Base-by-base conservation (phyloP, 148 eudicot species). In the Beta vulgaris region DNA sequence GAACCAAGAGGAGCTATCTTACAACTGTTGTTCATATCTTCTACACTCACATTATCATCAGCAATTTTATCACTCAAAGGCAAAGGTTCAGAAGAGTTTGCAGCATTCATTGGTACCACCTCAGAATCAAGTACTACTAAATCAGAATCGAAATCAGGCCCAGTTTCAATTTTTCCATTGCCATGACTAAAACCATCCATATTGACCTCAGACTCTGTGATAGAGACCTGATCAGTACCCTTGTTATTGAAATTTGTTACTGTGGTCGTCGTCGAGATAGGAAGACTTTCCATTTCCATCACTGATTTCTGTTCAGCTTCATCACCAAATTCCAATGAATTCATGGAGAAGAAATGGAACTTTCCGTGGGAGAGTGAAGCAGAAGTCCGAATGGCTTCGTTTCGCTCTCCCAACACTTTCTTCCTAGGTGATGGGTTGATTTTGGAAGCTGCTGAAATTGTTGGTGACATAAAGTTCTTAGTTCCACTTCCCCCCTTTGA, bases 401-500 rank as follows among this genome's bases (percentile, higher is more conserved):
- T 91, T 69, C 94, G 84, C 65, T 95, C 99, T 21, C 85, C 94
- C 69, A 95, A 80, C 7, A 87, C 84, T 61, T 89, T 95, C 86
- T 92, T 92, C 80, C 85, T 89, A 0, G 99, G 97, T 7, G 98
- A 95, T 21, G 97, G 86, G 46, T 80, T 89, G 85, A 88, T 76
- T 78, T 95, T 95, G 8, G 97, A 92, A 55, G 90, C 94, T 2
- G 99, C 99, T 66, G 98, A 95, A 28, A 92, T 91, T 5, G 99
- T 95, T 7, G 99, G 98, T 1, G 93, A 60, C 99, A 95, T 95
- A 84, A 95, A 95, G 77, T 87, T 80, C 72, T 89, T 95, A 0
- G 86, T 42, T n/a, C n/a, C n/a, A n/a, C n/a, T n/a, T n/a, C n/a
- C n/a, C 9, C 86, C 88, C 71, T 88, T 89, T 2, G 53, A n/a